phyloP scores from a whole-genome alignment of 176 grass and related monocot species.

The Stipa capillata region DNA sequence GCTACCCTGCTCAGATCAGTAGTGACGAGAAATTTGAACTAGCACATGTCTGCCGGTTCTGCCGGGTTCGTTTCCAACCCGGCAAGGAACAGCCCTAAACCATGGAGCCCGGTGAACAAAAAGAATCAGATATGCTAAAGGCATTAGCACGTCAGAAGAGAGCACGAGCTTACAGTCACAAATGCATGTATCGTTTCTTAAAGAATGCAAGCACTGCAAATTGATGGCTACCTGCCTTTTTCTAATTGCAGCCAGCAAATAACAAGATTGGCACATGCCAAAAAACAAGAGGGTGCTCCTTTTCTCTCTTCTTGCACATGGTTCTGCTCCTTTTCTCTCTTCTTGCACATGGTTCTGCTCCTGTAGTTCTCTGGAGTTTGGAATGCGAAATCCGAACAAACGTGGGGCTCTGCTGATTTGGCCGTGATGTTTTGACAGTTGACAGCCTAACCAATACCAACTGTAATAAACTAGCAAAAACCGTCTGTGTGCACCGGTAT shows the following conservation, averaged over 20 bases:
- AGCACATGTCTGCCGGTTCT: too few species aligned
- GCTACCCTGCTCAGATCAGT: too few species aligned
- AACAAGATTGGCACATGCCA: neutral
- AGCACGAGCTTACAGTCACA: neutral
- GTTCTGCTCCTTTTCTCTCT: neutral
- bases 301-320: neutral
- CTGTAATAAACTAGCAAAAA: neutral
- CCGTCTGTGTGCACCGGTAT: too few species aligned
- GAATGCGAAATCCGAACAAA: neutral
- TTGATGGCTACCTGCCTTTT: neutral
- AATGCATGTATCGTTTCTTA: neutral
- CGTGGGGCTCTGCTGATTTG: neutral
- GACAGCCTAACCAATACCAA: constrained; percentile 2
- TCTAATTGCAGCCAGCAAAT: neutral
- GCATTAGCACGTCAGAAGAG: neutral
- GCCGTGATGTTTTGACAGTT: neutral
- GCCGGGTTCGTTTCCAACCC: neutral
- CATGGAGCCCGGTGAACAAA: neutral
- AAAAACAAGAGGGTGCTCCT: too few species aligned
- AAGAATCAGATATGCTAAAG: neutral
- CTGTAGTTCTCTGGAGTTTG: too few species aligned
- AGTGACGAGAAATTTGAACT: too few species aligned
- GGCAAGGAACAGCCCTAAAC: too few species aligned
- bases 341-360: neutral
- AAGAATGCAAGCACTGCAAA: neutral